Percentiles rank a stretch among this genome's conserved stretches.
These are phyloP conservation scores for Globisporangium uncinulatum DNA, from an alignment of 352 stramenopile species.

Conservation along the genomic window DNA sequence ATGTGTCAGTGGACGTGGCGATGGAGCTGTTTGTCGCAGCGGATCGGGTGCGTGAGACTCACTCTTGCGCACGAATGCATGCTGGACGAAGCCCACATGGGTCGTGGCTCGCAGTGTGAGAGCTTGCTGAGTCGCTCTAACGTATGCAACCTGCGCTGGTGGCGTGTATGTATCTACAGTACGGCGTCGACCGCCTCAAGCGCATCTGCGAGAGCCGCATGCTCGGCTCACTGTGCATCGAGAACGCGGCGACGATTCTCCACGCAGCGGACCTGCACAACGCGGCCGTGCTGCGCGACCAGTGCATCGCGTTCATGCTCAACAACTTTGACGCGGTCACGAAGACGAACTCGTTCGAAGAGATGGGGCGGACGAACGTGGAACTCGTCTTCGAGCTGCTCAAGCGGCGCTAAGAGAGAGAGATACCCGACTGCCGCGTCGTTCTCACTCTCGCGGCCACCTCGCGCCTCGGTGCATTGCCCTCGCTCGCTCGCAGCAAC, in stretches of 20 bases:
- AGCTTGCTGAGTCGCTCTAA: too few relatives aligned
- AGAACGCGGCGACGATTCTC: conserved; percentile 96
- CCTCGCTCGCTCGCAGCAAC: too few relatives aligned
- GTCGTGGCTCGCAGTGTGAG: too few relatives aligned
- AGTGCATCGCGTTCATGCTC: conserved; percentile 96
- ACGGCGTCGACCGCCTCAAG: conserved; percentile 85
- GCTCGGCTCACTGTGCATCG: conserved; percentile 91
- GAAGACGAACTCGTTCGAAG: conserved; percentile 96
- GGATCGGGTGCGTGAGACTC: conserved; percentile 50
- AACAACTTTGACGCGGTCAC: conserved; percentile 97
- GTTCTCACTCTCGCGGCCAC: too few relatives aligned
- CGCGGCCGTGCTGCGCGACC: conserved; percentile 88
- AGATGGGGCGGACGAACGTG: conserved; percentile 98
- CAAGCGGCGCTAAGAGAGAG: conserved; percentile 57
- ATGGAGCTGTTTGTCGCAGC: conserved; percentile 94
- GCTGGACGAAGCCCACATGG: too few relatives aligned
- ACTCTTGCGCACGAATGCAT: background rate
- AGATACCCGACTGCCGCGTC: too few relatives aligned
- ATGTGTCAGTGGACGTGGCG: conserved; percentile 87
- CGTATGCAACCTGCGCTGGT: too few relatives aligned
- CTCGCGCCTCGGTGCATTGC: too few relatives aligned
- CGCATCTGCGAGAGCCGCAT: conserved; percentile 96
- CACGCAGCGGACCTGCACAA: conserved; percentile 95
- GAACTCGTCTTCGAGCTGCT: conserved; percentile 98
- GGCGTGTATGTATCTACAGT: conserved; percentile 25